Percentiles rank a stretch among this genome's conserved stretches.
phyloP scores from a whole-genome alignment of 805 yeast genomes.

The Scheffersomyces stipitis region DNA sequence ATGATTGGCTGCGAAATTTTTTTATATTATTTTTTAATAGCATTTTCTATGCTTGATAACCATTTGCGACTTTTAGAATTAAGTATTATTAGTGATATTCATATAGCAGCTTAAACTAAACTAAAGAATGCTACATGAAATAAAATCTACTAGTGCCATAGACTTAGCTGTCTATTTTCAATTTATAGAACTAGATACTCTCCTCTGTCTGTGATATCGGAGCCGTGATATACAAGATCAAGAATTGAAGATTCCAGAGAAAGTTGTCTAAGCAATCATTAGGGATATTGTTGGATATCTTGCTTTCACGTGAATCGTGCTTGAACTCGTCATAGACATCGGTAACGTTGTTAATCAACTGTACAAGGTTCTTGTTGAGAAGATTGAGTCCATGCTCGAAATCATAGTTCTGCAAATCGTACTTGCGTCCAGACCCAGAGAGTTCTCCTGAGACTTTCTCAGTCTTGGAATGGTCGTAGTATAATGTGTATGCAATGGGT shows the following conservation, averaged over 20 bases:
- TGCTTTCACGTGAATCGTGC: constrained; percentile 4
- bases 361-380: constrained; percentile 29
- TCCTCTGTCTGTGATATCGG: constrained; percentile 1
- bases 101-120: too few species aligned
- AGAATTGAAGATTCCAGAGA: constrained; percentile 40
- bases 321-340: constrained; percentile 13
- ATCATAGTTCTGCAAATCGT: constrained; percentile 15
- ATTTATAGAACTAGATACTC: too few species aligned
- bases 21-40: too few species aligned
- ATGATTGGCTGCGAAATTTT: too few species aligned
- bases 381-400: constrained; percentile 36
- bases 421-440: constrained; percentile 2
- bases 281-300: constrained; percentile 26
- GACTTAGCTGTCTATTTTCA: too few species aligned
- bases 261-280: constrained; percentile 40
- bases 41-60: too few species aligned
- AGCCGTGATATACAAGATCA: constrained; percentile 34
- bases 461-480: constrained; percentile 21
- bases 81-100: too few species aligned
- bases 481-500: constrained; percentile 23
- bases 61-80: too few species aligned
- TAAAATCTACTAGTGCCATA: too few species aligned
- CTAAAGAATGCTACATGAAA: too few species aligned
- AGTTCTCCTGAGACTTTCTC: constrained; percentile 13
- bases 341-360: constrained; percentile 22